Base-by-base conservation (phyloP, 306 rosid species). In the Pyrus pyrifolia region DNA sequence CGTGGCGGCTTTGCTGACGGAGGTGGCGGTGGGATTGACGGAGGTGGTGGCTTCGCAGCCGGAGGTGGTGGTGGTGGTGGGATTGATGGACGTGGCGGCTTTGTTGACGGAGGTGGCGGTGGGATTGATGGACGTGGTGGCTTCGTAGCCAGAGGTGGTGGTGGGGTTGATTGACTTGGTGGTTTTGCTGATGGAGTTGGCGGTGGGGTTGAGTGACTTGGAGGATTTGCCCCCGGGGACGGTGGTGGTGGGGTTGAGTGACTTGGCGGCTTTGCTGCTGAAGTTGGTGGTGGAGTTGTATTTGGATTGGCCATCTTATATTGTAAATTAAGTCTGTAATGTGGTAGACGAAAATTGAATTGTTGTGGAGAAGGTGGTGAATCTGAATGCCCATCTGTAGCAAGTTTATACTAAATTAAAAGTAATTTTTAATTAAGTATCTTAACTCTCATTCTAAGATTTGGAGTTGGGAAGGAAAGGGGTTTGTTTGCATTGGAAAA, bases 391-490 rank as follows among this genome's bases (percentile, higher is more conserved):
- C 82, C 69, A 85, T 83, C 87, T 83, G 82, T 70, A 70, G 72
- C 14, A 69, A 42, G 38, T 83, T 76, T 71, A 22, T 80, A 52
- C 35, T 18, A 62, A 71, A 64, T 60, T 57, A 49, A 57, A 25
- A 46, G 76, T 79, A 19, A 21, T 59, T 79, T 81, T 61, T 38
- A 57, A 74, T 61, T 40, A 17, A 70, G 79, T 80, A 80, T 88
- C 97, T 90, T 90, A 85, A 68, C 91, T 79, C 86, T 70, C 89
- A 80, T 88, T 72, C 88, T 23, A 92, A 88, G 97, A 81, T 81
- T 86, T 67, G 82, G 68, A 55, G 46, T 21, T 51, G 8, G 55
- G 18, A 51, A 51, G 55, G 18, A 51, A 51, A 13, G 23, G 19
- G 55, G 79, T 31, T 84, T 91, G 88, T 80, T 87, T 91, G 93